Evolutionary conservation across 1,139 yeast genomes (phyloP), one percentile per base, ranked within the genome.

Genomic region (Yamadazyma diospyri): DNA sequence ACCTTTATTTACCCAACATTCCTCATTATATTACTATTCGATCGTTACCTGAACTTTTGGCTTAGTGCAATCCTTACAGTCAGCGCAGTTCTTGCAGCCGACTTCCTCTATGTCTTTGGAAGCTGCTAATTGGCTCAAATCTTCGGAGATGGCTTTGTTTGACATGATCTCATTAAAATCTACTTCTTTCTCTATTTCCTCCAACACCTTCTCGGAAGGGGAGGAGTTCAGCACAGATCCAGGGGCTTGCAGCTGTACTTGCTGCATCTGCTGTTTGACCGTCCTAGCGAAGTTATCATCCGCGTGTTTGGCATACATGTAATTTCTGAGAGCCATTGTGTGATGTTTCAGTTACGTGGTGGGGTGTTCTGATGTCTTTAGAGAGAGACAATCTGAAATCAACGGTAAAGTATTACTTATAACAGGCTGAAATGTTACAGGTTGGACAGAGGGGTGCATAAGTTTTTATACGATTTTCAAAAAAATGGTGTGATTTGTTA

Each of bases 271-370:
- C 17, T 40, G 38, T 32, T 34, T 34, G 14, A 43, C 29, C 9
- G 37, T 22, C 14, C 30, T 9, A 8, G 47, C 40, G 34, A 45
- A 44, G 19, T 39, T 38, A 43, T 61, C 59, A 23, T n/a, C 17
- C 33, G 47, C 50, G 42, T 66, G 71, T 39, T 65, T 66, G 8
- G 72, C 71, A 42, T 66, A 66, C 34, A 66, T 40, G 40, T 66
- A 66, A 42, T 66, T 63, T 49, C 71, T 59, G 33, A 66, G 55
- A 4, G 72, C 72, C 72, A 66, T 29, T 14, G 2, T 26, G n/a
- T n/a, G n/a, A n/a, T n/a, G n/a, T n/a, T n/a, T n/a, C n/a, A n/a
- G n/a, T n/a, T n/a, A n/a, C n/a, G n/a, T n/a, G n/a, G n/a, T n/a
- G n/a, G n/a, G n/a, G n/a, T n/a, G n/a, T n/a, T n/a, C n/a, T n/a